Conservation (phyloP, 2,329 filamentous ascomycete genomes). For the Trichoderma sp. region DNA sequence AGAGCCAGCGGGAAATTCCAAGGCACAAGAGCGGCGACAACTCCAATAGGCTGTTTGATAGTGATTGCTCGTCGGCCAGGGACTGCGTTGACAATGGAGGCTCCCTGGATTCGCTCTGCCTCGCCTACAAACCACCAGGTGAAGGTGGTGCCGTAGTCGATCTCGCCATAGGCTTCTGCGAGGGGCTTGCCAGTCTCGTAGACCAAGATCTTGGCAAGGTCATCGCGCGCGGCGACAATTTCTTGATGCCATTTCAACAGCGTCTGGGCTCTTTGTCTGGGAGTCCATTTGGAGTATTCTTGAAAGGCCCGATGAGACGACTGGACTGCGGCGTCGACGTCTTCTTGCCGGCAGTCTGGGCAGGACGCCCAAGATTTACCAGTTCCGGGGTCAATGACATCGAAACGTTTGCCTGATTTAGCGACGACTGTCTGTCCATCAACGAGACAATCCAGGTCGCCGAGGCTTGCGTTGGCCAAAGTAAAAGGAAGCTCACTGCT, state of each 20-base stretch:
- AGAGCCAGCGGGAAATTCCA: constrained; percentile 64
- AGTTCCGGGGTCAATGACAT: constrained; percentile 56
- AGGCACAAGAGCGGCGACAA: constrained; percentile 40
- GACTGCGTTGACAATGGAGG: constrained; percentile 58
- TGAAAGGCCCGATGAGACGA: constrained; percentile 42
- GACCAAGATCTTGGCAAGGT: constrained; percentile 44
- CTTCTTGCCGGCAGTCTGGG: constrained; percentile 47
- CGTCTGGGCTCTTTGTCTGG: constrained; percentile 39
- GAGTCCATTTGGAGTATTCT: constrained; percentile 41
- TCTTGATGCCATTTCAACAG: constrained; percentile 42
- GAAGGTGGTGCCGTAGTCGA: constrained; percentile 57
- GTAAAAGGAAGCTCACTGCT: constrained; percentile 40
- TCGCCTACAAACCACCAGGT: constrained; percentile 59
- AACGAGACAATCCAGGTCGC: constrained; percentile 53
- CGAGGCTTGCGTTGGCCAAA: constrained; percentile 50
- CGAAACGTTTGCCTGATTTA: constrained; percentile 50
- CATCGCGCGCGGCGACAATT: constrained; percentile 40
- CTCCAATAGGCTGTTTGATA: constrained; percentile 57
- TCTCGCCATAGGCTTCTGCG: constrained; percentile 54
- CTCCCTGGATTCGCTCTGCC: constrained; percentile 56
- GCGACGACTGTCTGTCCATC: constrained; percentile 50
- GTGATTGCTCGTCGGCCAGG: constrained; percentile 68
- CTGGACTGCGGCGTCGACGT: constrained; percentile 43
- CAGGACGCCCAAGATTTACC: constrained; percentile 53
- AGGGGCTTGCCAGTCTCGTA: constrained; percentile 61